These are phyloP conservation scores for Przewalskia tangutica DNA, from an alignment of 257 asterid species.

Conservation along the genomic window DNA sequence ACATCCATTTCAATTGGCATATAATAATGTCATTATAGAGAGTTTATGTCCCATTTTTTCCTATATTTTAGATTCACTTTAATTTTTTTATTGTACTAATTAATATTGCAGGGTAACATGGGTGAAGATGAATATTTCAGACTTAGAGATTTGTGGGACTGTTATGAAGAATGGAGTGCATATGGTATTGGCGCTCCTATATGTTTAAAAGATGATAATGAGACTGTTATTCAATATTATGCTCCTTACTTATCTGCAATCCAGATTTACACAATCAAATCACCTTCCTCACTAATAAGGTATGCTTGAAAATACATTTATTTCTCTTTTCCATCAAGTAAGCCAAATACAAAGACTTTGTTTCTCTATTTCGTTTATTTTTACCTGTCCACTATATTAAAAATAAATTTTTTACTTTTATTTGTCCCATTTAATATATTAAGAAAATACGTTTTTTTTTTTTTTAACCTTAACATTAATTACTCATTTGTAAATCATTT, in stretches of 20 bases:
- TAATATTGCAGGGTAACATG: constrained; percentile 2
- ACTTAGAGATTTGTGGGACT: constrained; percentile 16
- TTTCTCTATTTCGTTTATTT: too few species aligned
- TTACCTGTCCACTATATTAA: too few species aligned
- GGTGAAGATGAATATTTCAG: constrained; percentile 11
- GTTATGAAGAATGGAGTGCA: constrained; percentile 28
- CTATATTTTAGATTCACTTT: too few species aligned
- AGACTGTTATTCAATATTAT: constrained; percentile 13
- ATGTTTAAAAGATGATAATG: not conserved
- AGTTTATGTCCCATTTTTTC: not conserved
- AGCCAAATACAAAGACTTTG: not conserved
- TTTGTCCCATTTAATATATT: too few species aligned
- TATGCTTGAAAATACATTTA: not conserved
- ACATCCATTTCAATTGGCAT: not conserved
- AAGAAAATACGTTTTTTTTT: too few species aligned
- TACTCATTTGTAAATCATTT: too few species aligned
- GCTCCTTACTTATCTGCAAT: constrained; percentile 21
- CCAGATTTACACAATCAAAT: constrained; percentile 14
- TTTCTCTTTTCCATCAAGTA: not conserved
- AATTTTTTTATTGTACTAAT: not conserved
- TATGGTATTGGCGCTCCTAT: constrained; percentile 20
- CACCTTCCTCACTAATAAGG: not conserved
- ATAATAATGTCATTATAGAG: not conserved
- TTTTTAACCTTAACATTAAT: too few species aligned
- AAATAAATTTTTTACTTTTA: too few species aligned